phyloP scores from a whole-genome alignment of 768 basidiomycete species.

The Boletus subparvulus region DNA sequence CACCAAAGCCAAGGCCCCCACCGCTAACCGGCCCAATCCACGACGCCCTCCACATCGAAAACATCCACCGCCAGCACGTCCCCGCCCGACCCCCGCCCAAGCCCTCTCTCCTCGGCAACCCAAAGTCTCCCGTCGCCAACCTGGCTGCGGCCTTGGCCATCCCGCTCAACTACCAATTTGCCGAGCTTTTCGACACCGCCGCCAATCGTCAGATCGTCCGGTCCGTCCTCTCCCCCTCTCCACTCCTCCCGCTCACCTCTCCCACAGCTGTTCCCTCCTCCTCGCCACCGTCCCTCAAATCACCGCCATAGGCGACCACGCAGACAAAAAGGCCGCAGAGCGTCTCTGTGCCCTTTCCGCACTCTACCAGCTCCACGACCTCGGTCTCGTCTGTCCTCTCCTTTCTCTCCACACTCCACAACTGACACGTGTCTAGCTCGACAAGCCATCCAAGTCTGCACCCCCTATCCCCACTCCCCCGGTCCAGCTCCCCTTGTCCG shows the following conservation, averaged over 20 bases:
- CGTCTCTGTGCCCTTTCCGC: constrained; percentile 75
- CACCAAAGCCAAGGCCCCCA: background rate
- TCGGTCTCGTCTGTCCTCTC: constrained; percentile 57
- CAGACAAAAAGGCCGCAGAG: constrained; percentile 62
- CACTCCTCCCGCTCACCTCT: constrained; percentile 2
- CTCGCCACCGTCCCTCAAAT: constrained; percentile 38
- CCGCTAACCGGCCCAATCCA: constrained; percentile 35
- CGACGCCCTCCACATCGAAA: constrained; percentile 35
- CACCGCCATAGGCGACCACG: constrained; percentile 61
- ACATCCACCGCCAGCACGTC: constrained; percentile 20
- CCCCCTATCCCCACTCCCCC: background rate
- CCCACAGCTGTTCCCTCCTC: constrained; percentile 22
- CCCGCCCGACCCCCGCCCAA: constrained; percentile 24
- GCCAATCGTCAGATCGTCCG: constrained; percentile 19
- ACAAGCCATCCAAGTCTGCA: constrained; percentile 28
- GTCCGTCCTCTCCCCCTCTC: constrained; percentile 8
- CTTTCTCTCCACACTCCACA: background rate
- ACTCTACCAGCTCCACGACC: constrained; percentile 62
- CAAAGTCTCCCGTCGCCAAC: constrained; percentile 54
- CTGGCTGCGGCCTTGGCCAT: constrained; percentile 23
- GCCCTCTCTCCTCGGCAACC: constrained; percentile 38
- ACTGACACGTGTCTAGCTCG: constrained; percentile 23
- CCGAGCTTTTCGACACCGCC: constrained; percentile 13
- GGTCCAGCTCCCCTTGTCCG: constrained; percentile 46
- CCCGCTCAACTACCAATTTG: constrained; percentile 16